Evolutionary conservation across 176 grass and related monocot species (phyloP).

Genomic region (Triticum aestivum): DNA sequence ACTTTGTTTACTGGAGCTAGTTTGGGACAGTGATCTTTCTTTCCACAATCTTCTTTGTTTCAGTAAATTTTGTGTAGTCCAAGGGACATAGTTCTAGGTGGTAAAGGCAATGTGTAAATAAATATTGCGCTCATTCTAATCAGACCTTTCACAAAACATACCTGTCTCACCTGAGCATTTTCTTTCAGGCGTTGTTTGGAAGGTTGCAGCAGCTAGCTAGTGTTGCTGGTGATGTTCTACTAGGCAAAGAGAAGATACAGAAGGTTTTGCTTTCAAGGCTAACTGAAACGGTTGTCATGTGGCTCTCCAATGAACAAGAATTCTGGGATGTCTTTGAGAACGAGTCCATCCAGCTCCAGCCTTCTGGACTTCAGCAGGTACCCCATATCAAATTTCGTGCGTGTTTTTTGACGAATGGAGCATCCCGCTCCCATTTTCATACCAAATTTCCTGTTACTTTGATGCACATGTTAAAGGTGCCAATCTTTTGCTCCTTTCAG

Average conservation of each 20-base stretch:
- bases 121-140: constrained; percentile 4
- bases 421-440: neutral
- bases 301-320: constrained; percentile 91
- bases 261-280: constrained; percentile 86
- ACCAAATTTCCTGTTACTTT: neutral
- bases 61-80: neutral
- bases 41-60: neutral
- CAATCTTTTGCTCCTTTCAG: constrained; percentile 34
- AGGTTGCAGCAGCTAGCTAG: constrained; percentile 88
- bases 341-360: constrained; percentile 55
- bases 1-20: neutral
- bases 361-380: constrained; percentile 85
- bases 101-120: neutral
- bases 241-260: constrained; percentile 90
- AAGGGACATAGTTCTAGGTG: neutral
- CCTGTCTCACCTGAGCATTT: constrained; percentile 29
- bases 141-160: neutral
- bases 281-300: constrained; percentile 91
- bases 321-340: constrained; percentile 91
- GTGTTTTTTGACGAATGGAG: neutral
- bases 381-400: neutral
- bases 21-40: neutral
- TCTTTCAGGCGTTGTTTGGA: constrained; percentile 78
- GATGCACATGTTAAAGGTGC: constrained; percentile 1
- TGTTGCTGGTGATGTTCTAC: constrained; percentile 76